Evolutionary conservation across 2,329 filamentous ascomycete species (phyloP), one percentile per base, ranked within the genome.

Genomic region (Arthrobotrys entomopaga): DNA sequence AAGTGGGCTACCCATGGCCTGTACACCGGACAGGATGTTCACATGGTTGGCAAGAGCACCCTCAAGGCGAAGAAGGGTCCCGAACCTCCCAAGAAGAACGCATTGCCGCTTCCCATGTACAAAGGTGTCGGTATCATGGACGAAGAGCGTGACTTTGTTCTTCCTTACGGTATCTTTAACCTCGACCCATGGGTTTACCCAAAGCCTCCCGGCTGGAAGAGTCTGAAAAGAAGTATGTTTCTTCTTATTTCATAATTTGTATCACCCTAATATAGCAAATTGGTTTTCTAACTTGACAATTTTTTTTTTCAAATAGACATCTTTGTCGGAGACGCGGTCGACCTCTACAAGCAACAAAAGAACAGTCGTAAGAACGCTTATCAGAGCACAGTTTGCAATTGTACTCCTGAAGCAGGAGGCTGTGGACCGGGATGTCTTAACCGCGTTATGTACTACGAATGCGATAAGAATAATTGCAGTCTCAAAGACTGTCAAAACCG

Each of bases 361-460:
- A 91, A 75, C 92, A 90, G 71, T 87, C 88, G 67, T 91, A 89
- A 72, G 89, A 88, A 80, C 43, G 64, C 63, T 8, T 67, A 69
- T 48, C 63, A 75, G 24, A 67, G 64, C 59, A 75, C 63, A 6
- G 54, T 69, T 22, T 96, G 93, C 80, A 88, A 92, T 69, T 96
- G 93, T 82, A 88, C 84, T 48, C 84, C 87, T 5, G 91, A 93
- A 61, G 88, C 90, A 63, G 93, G 92, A 40, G 69, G 69, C 29
- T 98, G 95, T 79, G 91, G 89, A 76, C 92, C 97, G 76, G 87
- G 91, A 78, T 99, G 95, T 82, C 91, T 97, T 80, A 99, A 99
- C 81, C 87, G 93, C 76, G 93, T 93, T 81, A 98, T 98, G 93
- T 89, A 96, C 65, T 98, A 97, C 81, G 95, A 99, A 83, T 99